Evolutionary conservation across 2,329 filamentous ascomycete species (phyloP), one percentile per base, ranked within the genome.

Genomic region (Ascochyta clinopodiicola): DNA sequence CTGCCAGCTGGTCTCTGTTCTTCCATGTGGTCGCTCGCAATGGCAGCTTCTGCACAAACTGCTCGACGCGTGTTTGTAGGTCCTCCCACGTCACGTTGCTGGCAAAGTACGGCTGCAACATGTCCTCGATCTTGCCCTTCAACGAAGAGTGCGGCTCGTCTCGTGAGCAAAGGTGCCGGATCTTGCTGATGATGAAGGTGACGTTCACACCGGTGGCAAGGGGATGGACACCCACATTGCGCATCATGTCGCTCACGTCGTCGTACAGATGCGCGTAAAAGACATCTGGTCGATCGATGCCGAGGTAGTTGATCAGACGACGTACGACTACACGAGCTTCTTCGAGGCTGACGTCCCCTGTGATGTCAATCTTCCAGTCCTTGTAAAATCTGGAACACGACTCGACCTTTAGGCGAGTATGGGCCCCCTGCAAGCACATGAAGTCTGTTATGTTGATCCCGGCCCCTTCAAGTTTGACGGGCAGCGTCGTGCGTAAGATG

Each of bases 241-340:
- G 62, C 19, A 69, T 43, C 7, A 56, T 24, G 13, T 64, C 60
- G 37, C 42, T 39, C 25, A 32, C 44, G 15, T 56, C 44, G 2
- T 51, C 4, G 6, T 2, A 5, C 9, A 61, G 31, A 12, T 40
- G 34, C 15, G 17, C 53, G 25, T 38, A 25, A n/a, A 63, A 52
- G 9, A 25, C 15, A 4, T 27, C 3, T 2, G 40, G 19, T 25
- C 35, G 49, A 6, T 46, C 37, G 15, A 57, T 19, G 6, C 50
- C 22, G 8, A 67, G 31, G 27, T 51, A 48, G 8, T 51, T 35
- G 29, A 66, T 38, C 10, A 69, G 17, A 9, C 70, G 67, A 17
- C 48, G 44, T 8, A 73, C 38, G 22, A 66, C 55, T 7, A 72
- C 64, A 13, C 64, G 66, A 6, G 49, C 45, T 55, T 73, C 67